Evolutionary conservation across 768 basidiomycete species (phyloP).

Genomic region (Tricholoma sp.): DNA sequence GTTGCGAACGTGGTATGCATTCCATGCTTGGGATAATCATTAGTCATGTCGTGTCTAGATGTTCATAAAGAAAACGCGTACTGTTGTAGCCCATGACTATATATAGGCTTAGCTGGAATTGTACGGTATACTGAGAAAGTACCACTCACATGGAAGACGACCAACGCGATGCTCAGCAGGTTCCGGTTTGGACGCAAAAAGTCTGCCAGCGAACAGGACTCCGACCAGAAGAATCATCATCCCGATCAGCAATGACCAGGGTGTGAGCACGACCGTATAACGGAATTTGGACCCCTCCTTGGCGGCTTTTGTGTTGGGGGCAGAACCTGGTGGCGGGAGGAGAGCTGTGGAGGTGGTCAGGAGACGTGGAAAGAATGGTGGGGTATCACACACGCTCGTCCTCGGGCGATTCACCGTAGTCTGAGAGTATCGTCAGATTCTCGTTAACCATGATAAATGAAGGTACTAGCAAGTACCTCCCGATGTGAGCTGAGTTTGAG

Average conservation of each 20-base stretch:
- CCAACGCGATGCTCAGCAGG: slow-evolving; percentile 26
- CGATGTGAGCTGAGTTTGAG: background rate
- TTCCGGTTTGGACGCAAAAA: background rate
- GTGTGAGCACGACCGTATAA: background rate
- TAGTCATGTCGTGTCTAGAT: background rate
- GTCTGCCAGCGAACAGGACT: background rate
- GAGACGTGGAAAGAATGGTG: background rate
- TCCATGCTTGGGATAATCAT: slow-evolving; percentile 46
- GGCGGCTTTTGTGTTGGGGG: background rate
- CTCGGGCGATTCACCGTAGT: slow-evolving; percentile 1
- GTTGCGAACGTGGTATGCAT: slow-evolving; percentile 54
- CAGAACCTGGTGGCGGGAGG: slow-evolving; percentile 4
- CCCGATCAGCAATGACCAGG: slow-evolving; percentile 1
- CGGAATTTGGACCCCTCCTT: background rate
- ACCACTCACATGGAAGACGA: slow-evolving; percentile 30
- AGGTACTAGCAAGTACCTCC: background rate
- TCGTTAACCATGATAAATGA: background rate
- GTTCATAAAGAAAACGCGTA: slow-evolving; percentile 24
- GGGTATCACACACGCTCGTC: background rate
- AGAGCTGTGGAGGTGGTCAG: slow-evolving; percentile 2
- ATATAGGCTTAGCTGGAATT: background rate
- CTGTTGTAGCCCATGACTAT: slow-evolving; percentile 63
- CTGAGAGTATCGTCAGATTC: background rate
- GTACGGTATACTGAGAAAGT: background rate
- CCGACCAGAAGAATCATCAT: background rate